Evolutionary conservation across 208 protist genomes (phyloP).

Genomic region (Wallacemonas rigidus): DNA sequence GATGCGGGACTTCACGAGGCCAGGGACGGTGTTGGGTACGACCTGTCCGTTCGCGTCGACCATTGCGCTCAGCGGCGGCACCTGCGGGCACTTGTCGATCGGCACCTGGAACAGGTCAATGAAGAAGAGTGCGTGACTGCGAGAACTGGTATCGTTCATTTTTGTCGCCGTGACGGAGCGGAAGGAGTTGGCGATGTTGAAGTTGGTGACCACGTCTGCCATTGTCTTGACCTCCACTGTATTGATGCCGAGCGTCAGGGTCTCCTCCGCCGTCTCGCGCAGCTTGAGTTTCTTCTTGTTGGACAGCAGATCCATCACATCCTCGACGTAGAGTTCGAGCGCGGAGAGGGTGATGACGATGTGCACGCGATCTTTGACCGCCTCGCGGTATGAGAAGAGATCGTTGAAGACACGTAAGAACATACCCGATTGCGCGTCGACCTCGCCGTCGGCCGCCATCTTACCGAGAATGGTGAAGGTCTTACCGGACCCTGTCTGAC

Average conservation of each 20-base stretch:
- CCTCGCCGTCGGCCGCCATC: slow-evolving; percentile 31
- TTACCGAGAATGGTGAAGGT: slow-evolving; percentile 91
- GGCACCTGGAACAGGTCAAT: slow-evolving; percentile 87
- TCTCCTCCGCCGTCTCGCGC: slow-evolving; percentile 81
- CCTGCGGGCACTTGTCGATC: slow-evolving; percentile 19
- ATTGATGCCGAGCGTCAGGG: slow-evolving; percentile 56
- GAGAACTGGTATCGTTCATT: slow-evolving; percentile 92
- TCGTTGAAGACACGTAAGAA: slow-evolving; percentile 89
- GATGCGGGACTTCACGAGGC: slow-evolving; percentile 91
- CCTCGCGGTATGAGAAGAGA: slow-evolving; percentile 70
- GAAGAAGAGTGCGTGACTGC: slow-evolving; percentile 91
- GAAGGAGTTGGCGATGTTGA: slow-evolving; percentile 76
- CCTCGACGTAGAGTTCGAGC: slow-evolving; percentile 88
- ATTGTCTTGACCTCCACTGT: slow-evolving; percentile 71
- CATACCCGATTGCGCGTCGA: slow-evolving; percentile 67
- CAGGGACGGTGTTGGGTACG: slow-evolving; percentile 42
- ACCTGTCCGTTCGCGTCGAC: slow-evolving; percentile 55
- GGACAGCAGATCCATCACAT: slow-evolving; percentile 84
- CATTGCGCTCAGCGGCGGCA: slow-evolving; percentile 46
- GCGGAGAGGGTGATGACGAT: slow-evolving; percentile 82
- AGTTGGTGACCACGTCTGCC: slow-evolving; percentile 71
- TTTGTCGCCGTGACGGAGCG: slow-evolving; percentile 77
- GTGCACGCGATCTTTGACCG: slow-evolving; percentile 43
- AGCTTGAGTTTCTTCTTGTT: slow-evolving; percentile 84
- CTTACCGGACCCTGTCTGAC: slow-evolving; percentile 90